Evolutionary conservation across 192 early-diverging fungal species (phyloP).

Genomic region (Anaeromyces robustus): DNA sequence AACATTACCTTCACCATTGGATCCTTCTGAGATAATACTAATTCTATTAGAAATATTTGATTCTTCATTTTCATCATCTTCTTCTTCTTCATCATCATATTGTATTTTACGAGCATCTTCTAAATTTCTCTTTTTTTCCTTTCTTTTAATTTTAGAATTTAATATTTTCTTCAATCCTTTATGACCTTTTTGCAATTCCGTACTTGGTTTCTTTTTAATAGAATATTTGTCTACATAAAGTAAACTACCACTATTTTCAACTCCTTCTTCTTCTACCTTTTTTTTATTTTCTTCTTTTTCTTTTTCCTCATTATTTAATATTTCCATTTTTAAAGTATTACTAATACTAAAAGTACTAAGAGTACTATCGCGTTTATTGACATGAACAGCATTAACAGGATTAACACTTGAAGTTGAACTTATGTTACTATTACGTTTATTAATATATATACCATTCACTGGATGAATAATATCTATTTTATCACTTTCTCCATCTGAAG

Average conservation of each 20-base stretch:
- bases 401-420: background rate
- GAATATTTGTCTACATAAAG: background rate
- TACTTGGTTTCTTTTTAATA: background rate
- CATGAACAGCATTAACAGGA: background rate
- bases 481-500: background rate
- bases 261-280: constrained; percentile 13
- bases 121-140: background rate
- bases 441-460: background rate
- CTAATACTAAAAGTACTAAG: background rate
- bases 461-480: background rate
- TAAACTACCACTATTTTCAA: background rate
- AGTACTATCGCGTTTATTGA: background rate
- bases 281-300: constrained; percentile 19
- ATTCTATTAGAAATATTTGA: background rate
- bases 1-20: background rate
- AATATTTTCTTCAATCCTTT: background rate
- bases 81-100: background rate
- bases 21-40: background rate
- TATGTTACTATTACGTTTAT: background rate
- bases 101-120: background rate
- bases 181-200: background rate
- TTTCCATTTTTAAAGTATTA: background rate
- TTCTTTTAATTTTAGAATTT: background rate
- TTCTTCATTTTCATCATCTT: background rate
- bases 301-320: constrained; percentile 7